Conservation (phyloP, 352 stramenopile genomes). For the Phytophthora macrochlamydospora region DNA sequence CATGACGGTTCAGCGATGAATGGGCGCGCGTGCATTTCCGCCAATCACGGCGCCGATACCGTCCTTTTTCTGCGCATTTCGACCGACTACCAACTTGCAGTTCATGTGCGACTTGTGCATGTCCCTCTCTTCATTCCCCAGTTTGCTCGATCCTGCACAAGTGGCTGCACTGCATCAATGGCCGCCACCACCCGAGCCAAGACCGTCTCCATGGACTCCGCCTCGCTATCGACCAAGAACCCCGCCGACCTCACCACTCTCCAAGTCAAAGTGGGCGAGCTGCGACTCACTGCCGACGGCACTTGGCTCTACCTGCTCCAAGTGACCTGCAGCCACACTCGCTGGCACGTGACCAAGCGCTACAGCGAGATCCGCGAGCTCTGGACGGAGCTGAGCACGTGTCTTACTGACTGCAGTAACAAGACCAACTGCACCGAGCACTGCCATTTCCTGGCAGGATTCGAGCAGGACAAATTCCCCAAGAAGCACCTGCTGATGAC, state of each 20-base stretch:
- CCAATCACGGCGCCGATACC: not conserved
- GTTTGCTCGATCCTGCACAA: not conserved
- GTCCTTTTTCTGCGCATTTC: not conserved
- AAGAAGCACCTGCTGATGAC: slow-evolving; percentile 75
- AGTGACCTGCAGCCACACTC: slow-evolving; percentile 43
- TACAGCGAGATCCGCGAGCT: slow-evolving; percentile 82
- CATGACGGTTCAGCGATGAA: not conserved
- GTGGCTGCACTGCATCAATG: not conserved
- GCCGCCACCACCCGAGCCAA: not conserved
- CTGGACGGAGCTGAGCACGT: slow-evolving; percentile 53
- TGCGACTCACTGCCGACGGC: slow-evolving; percentile 57
- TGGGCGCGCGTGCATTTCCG: not conserved
- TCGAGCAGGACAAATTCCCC: slow-evolving; percentile 78
- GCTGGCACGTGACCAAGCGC: slow-evolving; percentile 61
- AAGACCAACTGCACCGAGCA: slow-evolving; percentile 49
- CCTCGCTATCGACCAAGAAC: slow-evolving; percentile 10
- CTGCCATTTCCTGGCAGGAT: slow-evolving; percentile 68
- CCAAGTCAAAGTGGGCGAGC: slow-evolving; percentile 57
- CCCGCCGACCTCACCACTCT: slow-evolving; percentile 53
- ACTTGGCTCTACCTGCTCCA: slow-evolving; percentile 76
- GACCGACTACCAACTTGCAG: not conserved
- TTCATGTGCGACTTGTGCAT: not conserved
- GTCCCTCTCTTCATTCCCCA: not conserved
- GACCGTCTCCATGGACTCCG: slow-evolving; percentile 22
- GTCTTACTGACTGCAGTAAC: slow-evolving; percentile 29